Conservation (phyloP, 73 alveolate genomes). For the Paramecium sexaurelia region DNA sequence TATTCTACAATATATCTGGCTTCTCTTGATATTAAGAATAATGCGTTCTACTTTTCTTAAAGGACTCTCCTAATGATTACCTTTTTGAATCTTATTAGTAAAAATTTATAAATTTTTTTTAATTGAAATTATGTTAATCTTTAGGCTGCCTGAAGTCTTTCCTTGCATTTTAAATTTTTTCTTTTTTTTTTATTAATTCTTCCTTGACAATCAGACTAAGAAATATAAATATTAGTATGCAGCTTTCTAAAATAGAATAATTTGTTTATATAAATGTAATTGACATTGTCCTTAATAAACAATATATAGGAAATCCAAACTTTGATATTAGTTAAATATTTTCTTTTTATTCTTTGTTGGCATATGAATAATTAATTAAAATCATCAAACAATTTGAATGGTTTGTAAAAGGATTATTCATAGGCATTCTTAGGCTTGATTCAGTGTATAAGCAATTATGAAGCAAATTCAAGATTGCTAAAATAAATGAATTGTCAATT, state of each 20-base stretch:
- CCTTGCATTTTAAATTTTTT: not conserved
- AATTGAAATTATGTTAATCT: not conserved
- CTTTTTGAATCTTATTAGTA: not conserved
- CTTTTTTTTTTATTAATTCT: not conserved
- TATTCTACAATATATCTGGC: not conserved
- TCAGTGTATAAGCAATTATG: not conserved
- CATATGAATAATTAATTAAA: not conserved
- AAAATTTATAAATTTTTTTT: not conserved
- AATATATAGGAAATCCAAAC: not conserved
- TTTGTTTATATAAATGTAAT: not conserved
- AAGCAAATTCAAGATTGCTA: not conserved
- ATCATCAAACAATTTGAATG: not conserved
- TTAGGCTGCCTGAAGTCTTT: not conserved
- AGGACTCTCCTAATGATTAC: not conserved
- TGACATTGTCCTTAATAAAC: not conserved
- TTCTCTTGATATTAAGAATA: slow-evolving; percentile 6
- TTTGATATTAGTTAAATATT: not conserved
- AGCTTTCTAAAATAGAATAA: not conserved
- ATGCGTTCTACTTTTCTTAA: slow-evolving; percentile 21
- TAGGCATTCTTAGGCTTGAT: not conserved
- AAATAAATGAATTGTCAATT: not conserved
- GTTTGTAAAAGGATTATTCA: not conserved
- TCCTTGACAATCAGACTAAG: not conserved
- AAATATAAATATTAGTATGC: not conserved
- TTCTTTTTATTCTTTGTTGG: not conserved